phyloP scores from a whole-genome alignment of 257 asterid genomes.

The Solanum etuberosum region DNA sequence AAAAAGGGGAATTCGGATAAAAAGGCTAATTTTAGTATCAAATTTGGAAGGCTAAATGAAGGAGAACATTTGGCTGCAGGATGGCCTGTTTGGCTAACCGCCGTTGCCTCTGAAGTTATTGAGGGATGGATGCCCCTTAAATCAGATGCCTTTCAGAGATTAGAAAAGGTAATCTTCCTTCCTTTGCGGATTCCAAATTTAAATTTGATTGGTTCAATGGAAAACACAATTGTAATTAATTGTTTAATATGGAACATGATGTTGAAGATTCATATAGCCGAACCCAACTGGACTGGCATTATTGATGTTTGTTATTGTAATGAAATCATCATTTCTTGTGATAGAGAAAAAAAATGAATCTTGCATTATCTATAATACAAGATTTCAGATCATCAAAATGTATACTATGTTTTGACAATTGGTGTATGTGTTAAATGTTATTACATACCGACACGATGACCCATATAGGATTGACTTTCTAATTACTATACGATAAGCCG shows the following conservation, averaged over 20 bases:
- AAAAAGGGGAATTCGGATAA: constrained; percentile 26
- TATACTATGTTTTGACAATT: neutral
- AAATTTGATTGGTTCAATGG: neutral
- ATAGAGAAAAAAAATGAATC: neutral
- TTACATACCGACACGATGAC: neutral
- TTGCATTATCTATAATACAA: neutral
- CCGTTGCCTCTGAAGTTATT: constrained; percentile 74
- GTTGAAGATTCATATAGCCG: neutral
- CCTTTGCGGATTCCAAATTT: neutral
- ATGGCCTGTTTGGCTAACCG: constrained; percentile 80
- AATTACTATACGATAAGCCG: neutral
- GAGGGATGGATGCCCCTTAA: constrained; percentile 66
- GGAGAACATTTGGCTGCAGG: constrained; percentile 56
- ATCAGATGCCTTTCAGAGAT: constrained; percentile 54
- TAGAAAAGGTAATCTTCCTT: constrained; percentile 43
- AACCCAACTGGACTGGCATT: neutral
- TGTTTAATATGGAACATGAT: neutral
- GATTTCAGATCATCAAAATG: neutral
- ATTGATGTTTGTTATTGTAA: neutral
- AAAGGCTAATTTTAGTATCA: constrained; percentile 39
- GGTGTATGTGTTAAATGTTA: neutral
- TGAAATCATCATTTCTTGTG: neutral
- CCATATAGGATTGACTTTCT: neutral
- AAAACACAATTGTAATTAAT: no score
- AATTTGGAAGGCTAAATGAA: constrained; percentile 58